phyloP scores from a whole-genome alignment of 108 stramenopile species.

The Nitzschia sp. region DNA sequence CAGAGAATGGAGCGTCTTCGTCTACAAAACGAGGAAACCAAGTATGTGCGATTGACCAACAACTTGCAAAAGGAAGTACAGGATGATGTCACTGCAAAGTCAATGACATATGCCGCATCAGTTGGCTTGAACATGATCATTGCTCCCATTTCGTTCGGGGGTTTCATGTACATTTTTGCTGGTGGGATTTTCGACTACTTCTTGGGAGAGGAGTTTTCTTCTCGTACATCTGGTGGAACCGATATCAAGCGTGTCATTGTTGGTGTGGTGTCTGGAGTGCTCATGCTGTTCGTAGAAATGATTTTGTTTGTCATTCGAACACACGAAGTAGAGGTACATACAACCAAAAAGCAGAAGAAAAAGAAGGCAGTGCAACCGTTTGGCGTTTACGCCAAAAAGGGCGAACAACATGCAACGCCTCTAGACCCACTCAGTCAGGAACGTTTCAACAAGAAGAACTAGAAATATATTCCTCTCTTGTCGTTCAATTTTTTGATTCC shows the following conservation, averaged over 20 bases:
- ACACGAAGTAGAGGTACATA: slow-evolving; percentile 69
- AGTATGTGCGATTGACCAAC: slow-evolving; percentile 54
- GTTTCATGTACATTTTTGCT: slow-evolving; percentile 83
- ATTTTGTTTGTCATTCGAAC: slow-evolving; percentile 83
- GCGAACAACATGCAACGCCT: slow-evolving; percentile 5
- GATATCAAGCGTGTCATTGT: slow-evolving; percentile 75
- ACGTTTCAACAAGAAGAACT: slow-evolving; percentile 1
- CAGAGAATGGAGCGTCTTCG: slow-evolving; percentile 59
- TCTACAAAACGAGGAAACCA: slow-evolving; percentile 59
- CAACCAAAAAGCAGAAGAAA: slow-evolving; percentile 59
- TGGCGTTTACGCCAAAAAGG: slow-evolving; percentile 37
- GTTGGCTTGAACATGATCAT: slow-evolving; percentile 87
- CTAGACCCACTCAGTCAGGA: background rate
- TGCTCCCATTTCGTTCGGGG: slow-evolving; percentile 78
- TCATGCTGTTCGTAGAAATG: slow-evolving; percentile 88
- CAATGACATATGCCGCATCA: slow-evolving; percentile 82
- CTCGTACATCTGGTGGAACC: slow-evolving; percentile 24
- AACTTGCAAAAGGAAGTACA: slow-evolving; percentile 46
- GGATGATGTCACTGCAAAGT: slow-evolving; percentile 71
- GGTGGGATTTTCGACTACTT: slow-evolving; percentile 58
- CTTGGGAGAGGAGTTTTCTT: slow-evolving; percentile 29
- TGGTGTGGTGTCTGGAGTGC: slow-evolving; percentile 69
- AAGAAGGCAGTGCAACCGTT: slow-evolving; percentile 41
- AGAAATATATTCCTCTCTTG: background rate
- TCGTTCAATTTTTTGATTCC: no score